Evolutionary conservation across 768 basidiomycete species (phyloP).

Genomic region (Lyophyllum shimeji): DNA sequence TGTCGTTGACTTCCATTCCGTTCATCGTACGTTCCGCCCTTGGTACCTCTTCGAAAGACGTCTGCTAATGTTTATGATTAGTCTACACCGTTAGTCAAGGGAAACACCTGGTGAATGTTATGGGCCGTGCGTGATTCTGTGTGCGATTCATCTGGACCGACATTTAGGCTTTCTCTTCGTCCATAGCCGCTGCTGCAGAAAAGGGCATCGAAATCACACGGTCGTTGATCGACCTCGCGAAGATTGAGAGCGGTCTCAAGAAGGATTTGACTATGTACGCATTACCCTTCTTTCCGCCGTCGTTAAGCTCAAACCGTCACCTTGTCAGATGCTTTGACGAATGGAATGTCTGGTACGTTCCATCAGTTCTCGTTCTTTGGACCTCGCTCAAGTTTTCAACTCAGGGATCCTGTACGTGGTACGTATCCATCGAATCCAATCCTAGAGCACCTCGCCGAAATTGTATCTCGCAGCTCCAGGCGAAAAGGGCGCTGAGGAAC

Average conservation of each 20-base stretch:
- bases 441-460: neutral
- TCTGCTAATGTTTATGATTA: constrained; percentile 10
- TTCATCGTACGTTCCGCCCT: constrained; percentile 31
- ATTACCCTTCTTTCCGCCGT: neutral
- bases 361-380: neutral
- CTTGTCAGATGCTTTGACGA: constrained; percentile 51
- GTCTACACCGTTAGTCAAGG: constrained; percentile 43
- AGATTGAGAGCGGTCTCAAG: constrained; percentile 35
- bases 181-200: constrained; percentile 47
- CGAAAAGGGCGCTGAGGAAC: constrained; percentile 50
- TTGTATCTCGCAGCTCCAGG: constrained; percentile 34
- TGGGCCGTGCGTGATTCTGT: constrained; percentile 38
- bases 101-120: constrained; percentile 51
- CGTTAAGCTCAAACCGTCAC: neutral
- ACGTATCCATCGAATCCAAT: constrained; percentile 1
- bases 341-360: constrained; percentile 51
- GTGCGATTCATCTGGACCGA: neutral
- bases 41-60: too few relatives aligned
- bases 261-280: constrained; percentile 39
- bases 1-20: constrained; percentile 51
- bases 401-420: constrained; percentile 45
- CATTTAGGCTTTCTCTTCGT: neutral
- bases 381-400: neutral
- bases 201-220: constrained; percentile 51
- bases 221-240: constrained; percentile 51